These are phyloP conservation scores for Torulaspora microellipsoides DNA, from an alignment of 805 yeast genomes.

Conservation along the genomic window DNA sequence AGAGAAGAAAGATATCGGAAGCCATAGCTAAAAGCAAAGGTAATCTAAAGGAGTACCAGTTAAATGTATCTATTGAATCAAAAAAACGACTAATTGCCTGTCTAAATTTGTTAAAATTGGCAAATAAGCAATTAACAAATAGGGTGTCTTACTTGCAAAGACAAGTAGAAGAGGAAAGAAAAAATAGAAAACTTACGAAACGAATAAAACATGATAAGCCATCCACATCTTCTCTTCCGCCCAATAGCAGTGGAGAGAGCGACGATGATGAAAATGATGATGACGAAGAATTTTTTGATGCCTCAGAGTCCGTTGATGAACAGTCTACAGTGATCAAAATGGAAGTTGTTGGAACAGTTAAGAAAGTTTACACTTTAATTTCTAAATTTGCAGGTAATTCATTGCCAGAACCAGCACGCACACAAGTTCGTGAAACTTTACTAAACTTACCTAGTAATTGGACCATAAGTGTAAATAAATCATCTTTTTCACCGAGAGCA, in stretches of 20 bases:
- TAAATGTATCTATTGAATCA: slow-evolving; percentile 58
- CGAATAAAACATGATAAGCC: slow-evolving; percentile 10
- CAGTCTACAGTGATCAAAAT: slow-evolving; percentile 50
- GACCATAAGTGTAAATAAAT: slow-evolving; percentile 43
- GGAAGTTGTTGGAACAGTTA: slow-evolving; percentile 84
- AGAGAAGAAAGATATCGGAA: slow-evolving; percentile 36
- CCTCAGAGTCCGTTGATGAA: slow-evolving; percentile 28
- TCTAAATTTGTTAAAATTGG: slow-evolving; percentile 71
- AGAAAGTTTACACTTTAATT: slow-evolving; percentile 79
- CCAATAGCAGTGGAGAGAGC: slow-evolving; percentile 11
- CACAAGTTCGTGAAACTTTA: slow-evolving; percentile 74
- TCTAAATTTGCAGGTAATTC: slow-evolving; percentile 79
- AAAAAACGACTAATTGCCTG: slow-evolving; percentile 73
- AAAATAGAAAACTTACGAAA: slow-evolving; percentile 19
- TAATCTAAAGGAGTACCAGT: slow-evolving; percentile 34
- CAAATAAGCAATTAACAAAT: slow-evolving; percentile 68
- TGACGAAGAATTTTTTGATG: slow-evolving; percentile 35
- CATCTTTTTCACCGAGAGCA: slow-evolving; percentile 15
- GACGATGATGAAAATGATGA: slow-evolving; percentile 22
- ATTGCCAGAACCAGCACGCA: slow-evolving; percentile 71
- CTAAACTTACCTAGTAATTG: slow-evolving; percentile 70
- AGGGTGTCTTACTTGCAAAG: slow-evolving; percentile 62
- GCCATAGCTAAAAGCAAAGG: slow-evolving; percentile 36
- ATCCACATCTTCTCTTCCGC: slow-evolving; percentile 12
- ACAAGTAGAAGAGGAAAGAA: slow-evolving; percentile 47